A percentile compares a stretch with the other conserved stretches of the same genome.
These are phyloP conservation scores for Plasmodium fragile DNA, from an alignment of 169 alveolate species.

Conservation along the genomic window DNA sequence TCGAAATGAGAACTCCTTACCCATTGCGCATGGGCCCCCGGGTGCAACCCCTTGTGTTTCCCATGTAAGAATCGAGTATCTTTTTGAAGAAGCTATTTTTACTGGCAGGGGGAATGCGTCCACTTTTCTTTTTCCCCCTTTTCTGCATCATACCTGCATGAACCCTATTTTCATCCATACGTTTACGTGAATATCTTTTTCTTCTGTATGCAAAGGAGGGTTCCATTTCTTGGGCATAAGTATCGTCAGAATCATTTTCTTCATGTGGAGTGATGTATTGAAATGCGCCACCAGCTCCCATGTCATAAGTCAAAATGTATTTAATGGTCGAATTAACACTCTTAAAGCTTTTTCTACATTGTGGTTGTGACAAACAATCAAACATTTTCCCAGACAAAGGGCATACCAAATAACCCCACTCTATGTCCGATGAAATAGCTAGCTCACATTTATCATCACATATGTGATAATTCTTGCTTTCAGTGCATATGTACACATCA, in stretches of 20 bases:
- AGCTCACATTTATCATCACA: constrained; percentile 38
- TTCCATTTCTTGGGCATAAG: not conserved
- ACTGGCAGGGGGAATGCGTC: not conserved
- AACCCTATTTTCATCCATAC: not conserved
- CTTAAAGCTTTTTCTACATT: not conserved
- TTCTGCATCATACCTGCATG: not conserved
- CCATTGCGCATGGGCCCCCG: not conserved
- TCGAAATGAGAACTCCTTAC: not conserved
- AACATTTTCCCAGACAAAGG: constrained; percentile 28
- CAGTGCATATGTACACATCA: constrained; percentile 16
- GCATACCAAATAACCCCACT: constrained; percentile 19
- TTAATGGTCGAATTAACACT: not conserved
- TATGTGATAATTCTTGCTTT: constrained; percentile 9
- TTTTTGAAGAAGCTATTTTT: constrained; percentile 14
- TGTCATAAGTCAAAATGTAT: not conserved
- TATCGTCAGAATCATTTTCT: not conserved
- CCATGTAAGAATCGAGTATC: constrained; percentile 1
- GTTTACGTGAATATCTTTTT: not conserved
- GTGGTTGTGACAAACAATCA: constrained; percentile 11
- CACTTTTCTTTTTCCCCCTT: not conserved
- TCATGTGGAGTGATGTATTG: not conserved
- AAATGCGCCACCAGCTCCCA: not conserved
- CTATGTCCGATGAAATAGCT: constrained; percentile 9
- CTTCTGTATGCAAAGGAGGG: not conserved
- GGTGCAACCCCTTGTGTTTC: not conserved